A percentile compares a stretch with the other conserved stretches of the same genome.
phyloP scores from a whole-genome alignment of 768 basidiomycete genomes.

The Suillus subluteus region DNA sequence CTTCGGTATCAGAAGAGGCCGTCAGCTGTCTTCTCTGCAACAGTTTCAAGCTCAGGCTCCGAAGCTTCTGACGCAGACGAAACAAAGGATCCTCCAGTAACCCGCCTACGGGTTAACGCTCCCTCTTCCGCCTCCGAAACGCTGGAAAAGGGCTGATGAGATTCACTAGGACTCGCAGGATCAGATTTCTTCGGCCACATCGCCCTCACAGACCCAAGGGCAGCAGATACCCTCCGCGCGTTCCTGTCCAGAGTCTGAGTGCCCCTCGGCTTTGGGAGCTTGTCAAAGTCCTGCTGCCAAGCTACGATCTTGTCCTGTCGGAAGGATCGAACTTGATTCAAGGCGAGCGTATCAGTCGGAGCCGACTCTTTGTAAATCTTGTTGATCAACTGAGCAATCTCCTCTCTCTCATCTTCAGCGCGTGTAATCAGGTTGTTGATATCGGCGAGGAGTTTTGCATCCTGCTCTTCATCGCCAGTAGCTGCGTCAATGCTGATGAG shows the following conservation, averaged over 20 bases:
- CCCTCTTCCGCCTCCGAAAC: constrained; percentile 79
- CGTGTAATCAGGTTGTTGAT: constrained; percentile 69
- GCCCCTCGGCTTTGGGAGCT: constrained; percentile 73
- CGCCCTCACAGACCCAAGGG: constrained; percentile 69
- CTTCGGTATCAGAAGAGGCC: constrained; percentile 23
- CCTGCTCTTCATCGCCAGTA: constrained; percentile 76
- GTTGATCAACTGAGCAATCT: constrained; percentile 75
- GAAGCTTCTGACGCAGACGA: constrained; percentile 78
- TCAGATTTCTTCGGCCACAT: constrained; percentile 74
- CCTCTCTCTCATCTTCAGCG: constrained; percentile 75
- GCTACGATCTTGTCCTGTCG: constrained; percentile 93
- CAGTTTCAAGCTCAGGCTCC: constrained; percentile 55
- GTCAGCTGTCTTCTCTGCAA: constrained; percentile 22
- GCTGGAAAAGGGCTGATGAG: constrained; percentile 61
- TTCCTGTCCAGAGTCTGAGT: constrained; percentile 51
- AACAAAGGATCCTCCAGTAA: constrained; percentile 57
- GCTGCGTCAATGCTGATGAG: constrained; percentile 77
- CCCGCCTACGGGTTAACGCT: constrained; percentile 44
- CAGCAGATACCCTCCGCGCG: constrained; percentile 53
- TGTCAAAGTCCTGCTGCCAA: constrained; percentile 95
- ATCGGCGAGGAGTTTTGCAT: constrained; percentile 62
- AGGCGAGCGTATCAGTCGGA: constrained; percentile 83
- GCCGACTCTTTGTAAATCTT: constrained; percentile 78
- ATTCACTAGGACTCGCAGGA: constrained; percentile 52
- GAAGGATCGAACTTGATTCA: constrained; percentile 83